Percentiles rank a stretch among this genome's conserved stretches.
phyloP scores from a whole-genome alignment of 768 basidiomycete species.

The Tulasnella calospora region DNA sequence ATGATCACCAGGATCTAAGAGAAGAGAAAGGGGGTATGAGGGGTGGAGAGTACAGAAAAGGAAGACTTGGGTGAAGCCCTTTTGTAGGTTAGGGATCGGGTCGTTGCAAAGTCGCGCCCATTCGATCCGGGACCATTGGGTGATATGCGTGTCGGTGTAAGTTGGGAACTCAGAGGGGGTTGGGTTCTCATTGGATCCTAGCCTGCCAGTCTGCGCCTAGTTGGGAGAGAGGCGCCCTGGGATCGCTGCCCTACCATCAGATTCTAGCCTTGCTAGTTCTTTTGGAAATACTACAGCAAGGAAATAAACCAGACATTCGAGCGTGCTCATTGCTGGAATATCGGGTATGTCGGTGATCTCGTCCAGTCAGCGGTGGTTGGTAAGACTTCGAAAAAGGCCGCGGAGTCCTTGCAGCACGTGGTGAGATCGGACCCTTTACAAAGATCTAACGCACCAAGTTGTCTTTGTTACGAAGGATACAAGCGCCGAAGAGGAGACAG shows the following conservation, averaged over 20 bases:
- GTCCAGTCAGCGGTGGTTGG: no score
- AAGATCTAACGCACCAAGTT: not conserved
- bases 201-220: not conserved
- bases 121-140: not conserved
- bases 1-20: conserved; percentile 54
- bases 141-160: not conserved
- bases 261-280: no score
- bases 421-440: not conserved
- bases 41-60: conserved; percentile 29
- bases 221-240: not conserved
- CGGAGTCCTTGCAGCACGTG: not conserved
- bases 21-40: conserved; percentile 37
- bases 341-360: no score
- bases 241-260: not conserved
- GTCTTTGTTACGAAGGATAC: not conserved
- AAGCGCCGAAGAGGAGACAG: not conserved
- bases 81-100: not conserved
- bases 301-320: no score
- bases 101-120: not conserved
- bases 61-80: not conserved
- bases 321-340: no score
- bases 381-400: not conserved
- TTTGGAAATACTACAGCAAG: no score
- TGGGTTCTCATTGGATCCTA: not conserved
- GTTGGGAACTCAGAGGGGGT: not conserved